Base-by-base conservation (phyloP, 208 protist species). In the Herpetomonas samuelpessoai region DNA sequence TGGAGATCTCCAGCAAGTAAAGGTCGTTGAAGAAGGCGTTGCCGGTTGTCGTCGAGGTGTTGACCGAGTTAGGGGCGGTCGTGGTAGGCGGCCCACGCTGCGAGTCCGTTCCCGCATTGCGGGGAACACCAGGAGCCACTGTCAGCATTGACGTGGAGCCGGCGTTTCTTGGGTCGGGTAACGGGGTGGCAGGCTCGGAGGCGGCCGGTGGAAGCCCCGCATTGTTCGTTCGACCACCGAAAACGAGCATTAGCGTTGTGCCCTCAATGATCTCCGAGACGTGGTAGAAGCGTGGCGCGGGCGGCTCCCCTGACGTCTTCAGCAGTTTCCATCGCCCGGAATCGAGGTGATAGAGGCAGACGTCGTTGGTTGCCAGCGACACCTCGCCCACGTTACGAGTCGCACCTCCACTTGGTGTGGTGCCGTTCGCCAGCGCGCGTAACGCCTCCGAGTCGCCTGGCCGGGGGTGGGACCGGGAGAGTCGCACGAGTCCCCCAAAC, bases 241-340 rank as follows among this genome's bases (percentile, higher is more conserved):
- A 85, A n/a, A 85, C 67, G 22, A 80, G 39, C 49, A 85, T 28
- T 56, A 81, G 60, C 29, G 70, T 51, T n/a, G 79, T 79, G 50
- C 67, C 64, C 0, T 67, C 61, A 25, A 85, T 31, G 48, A 81
- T 41, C 28, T 81, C 57, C 1, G 79, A 51, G 26, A 76, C 70
- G 45, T 85, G 78, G 31, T 73, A 80, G 49, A 71, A 79, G 47
- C 78, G 78, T 3, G 74, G 74, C 16, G 60, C 48, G 4, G 78
- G 78, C 1, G 41, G 12, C 19, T 74, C 62, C 7, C 78, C 78
- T 22, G 58, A 74, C 19, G 74, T 75, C 48, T 51, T 62, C 51
- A 85, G 62, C 2, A 57, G 68, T 24, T 54, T 64, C 78, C 78
- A 85, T 27, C 58, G 58, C 14, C 68, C 54, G 48, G 50, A 38